phyloP scores from a whole-genome alignment of 2,329 filamentous ascomycete species.

The Dactylellina cionopaga region DNA sequence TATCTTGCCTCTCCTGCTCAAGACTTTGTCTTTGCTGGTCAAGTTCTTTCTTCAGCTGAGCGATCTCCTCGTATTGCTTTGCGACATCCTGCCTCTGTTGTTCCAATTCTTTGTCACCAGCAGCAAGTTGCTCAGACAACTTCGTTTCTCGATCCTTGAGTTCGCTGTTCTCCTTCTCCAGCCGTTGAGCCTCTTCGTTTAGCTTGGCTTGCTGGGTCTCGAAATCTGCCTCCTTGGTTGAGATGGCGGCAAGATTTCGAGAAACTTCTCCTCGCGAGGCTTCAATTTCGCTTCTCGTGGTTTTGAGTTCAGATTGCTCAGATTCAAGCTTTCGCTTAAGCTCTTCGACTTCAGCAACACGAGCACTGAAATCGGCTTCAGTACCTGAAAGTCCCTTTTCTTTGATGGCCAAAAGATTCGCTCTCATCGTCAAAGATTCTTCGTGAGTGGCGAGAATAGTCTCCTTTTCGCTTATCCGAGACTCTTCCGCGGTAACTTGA shows the following conservation, averaged over 20 bases:
- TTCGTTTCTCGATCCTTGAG: conserved; percentile 18
- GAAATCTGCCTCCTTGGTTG: not conserved
- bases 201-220: conserved; percentile 10
- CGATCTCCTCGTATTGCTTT: not conserved
- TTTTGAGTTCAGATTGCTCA: conserved; percentile 6
- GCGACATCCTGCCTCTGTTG: conserved; percentile 4
- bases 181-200: conserved; percentile 1
- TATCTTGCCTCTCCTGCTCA: not conserved
- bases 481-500: conserved; percentile 9
- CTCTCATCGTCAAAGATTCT: conserved; percentile 10
- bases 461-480: conserved; percentile 18
- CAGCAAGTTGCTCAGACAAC: not conserved
- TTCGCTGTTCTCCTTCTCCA: not conserved
- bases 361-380: conserved; percentile 16
- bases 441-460: conserved; percentile 15
- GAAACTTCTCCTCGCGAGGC: conserved; percentile 5
- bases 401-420: conserved; percentile 2
- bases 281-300: not conserved
- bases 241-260: not conserved
- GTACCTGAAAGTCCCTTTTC: not conserved
- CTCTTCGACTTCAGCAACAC: conserved; percentile 5
- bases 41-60: not conserved
- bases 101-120: conserved; percentile 7
- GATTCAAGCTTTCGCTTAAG: conserved; percentile 22
- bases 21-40: conserved; percentile 15